Evolutionary conservation across 2,329 filamentous ascomycete species (phyloP).

Genomic region (Aureobasidium sp.): DNA sequence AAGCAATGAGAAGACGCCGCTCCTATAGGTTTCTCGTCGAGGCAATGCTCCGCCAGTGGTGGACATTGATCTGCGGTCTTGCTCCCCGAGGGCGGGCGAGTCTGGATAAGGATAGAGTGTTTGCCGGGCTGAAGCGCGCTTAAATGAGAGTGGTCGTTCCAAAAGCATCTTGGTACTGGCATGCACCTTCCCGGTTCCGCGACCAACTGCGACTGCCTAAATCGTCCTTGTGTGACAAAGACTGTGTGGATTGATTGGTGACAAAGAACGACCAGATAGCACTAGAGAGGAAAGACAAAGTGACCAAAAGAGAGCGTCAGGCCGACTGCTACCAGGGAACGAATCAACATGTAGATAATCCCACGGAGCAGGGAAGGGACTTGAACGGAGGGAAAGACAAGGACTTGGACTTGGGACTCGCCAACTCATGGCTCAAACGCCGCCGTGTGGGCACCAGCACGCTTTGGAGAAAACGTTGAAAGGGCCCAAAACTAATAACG

Average conservation of each 20-base stretch:
- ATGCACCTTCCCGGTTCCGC: conserved; percentile 5
- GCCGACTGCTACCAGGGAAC: neutral
- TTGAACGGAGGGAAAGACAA: neutral
- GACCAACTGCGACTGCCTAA: neutral
- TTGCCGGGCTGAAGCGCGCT: conserved; percentile 7
- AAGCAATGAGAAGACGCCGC: neutral
- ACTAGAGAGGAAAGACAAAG: neutral
- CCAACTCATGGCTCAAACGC: conserved; percentile 4
- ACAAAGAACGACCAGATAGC: neutral
- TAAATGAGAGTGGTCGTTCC: conserved; percentile 9
- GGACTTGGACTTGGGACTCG: neutral
- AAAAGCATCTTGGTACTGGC: conserved; percentile 2
- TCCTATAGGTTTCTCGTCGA: neutral
- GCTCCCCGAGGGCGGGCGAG: conserved; percentile 5
- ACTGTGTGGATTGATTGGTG: neutral
- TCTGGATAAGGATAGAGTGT: conserved; percentile 11
- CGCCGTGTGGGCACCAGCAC: conserved; percentile 8
- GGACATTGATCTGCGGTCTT: conserved; percentile 9
- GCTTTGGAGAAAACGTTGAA: conserved; percentile 6
- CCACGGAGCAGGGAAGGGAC: neutral
- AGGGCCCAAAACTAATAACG: neutral
- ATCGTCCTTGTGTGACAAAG: neutral
- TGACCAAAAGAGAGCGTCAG: neutral
- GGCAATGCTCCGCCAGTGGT: conserved; percentile 8
- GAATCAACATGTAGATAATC: neutral